These are phyloP conservation scores for Gautieria morchelliformis DNA, from an alignment of 768 basidiomycete genomes.

Conservation along the genomic window DNA sequence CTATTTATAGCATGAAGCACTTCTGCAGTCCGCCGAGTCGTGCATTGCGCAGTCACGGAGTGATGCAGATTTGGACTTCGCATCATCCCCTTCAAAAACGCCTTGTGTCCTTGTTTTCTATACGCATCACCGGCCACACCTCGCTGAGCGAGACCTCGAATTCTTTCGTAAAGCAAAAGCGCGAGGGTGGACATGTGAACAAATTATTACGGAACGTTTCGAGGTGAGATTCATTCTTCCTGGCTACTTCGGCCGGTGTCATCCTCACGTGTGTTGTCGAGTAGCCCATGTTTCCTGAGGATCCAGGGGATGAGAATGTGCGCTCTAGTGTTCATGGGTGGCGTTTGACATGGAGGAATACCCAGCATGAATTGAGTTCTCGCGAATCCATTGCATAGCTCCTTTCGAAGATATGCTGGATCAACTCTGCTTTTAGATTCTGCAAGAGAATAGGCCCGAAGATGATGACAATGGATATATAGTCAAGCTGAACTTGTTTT, in stretches of 20 bases:
- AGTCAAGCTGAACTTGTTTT: no score
- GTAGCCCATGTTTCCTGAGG: constrained; percentile 86
- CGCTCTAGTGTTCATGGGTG: constrained; percentile 83
- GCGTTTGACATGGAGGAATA: constrained; percentile 33
- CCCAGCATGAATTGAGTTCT: no score
- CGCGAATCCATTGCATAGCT: no score
- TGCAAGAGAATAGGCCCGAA: no score
- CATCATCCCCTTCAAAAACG: constrained; percentile 8
- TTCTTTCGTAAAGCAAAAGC: constrained; percentile 63
- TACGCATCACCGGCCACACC: constrained; percentile 78
- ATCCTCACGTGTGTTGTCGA: background rate
- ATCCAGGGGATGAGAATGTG: constrained; percentile 67
- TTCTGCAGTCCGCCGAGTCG: constrained; percentile 65
- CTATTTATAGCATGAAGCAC: constrained; percentile 57
- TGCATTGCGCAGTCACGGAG: background rate
- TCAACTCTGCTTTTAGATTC: no score
- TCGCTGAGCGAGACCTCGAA: constrained; percentile 71
- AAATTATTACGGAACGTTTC: constrained; percentile 55
- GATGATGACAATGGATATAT: no score
- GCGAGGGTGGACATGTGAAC: constrained; percentile 64
- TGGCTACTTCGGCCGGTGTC: background rate
- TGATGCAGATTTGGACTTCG: constrained; percentile 11
- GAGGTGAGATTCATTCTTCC: constrained; percentile 34
- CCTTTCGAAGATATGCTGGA: no score
- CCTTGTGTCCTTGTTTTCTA: constrained; percentile 73